A percentile compares a stretch with the other conserved stretches of the same genome.
Conservation (phyloP, 352 stramenopile species). For the Phytophthora niederhauseri region DNA sequence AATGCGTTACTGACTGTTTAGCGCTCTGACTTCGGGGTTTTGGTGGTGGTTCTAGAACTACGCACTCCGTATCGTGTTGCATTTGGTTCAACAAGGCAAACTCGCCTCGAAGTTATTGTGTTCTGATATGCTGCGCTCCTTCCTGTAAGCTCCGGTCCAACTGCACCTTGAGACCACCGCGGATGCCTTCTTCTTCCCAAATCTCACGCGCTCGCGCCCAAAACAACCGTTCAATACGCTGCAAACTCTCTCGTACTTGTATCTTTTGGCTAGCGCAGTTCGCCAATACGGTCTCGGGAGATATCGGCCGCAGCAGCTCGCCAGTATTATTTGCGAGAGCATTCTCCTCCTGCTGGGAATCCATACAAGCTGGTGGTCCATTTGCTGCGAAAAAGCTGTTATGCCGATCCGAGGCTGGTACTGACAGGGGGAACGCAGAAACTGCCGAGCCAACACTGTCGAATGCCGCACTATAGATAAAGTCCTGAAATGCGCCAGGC, state of each 20-base stretch:
- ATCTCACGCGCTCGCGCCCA: constrained; percentile 34
- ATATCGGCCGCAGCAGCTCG: constrained; percentile 4
- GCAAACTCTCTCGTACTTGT: constrained; percentile 38
- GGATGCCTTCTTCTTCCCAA: constrained; percentile 35
- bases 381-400: constrained; percentile 19
- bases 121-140: constrained; percentile 5
- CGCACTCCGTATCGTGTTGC: constrained; percentile 1
- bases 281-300: constrained; percentile 34
- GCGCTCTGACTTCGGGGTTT: not conserved
- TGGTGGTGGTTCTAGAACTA: not conserved
- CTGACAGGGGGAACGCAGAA: constrained; percentile 24
- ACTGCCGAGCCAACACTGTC: constrained; percentile 9
- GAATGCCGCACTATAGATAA: constrained; percentile 33
- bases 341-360: constrained; percentile 3
- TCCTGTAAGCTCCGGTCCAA: not conserved
- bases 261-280: constrained; percentile 43
- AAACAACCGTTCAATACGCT: constrained; percentile 39
- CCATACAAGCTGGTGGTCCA: not conserved
- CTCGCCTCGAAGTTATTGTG: constrained; percentile 20
- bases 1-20: constrained; percentile 7
- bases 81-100: constrained; percentile 18
- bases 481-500: constrained; percentile 26
- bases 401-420: constrained; percentile 15
- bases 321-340: constrained; percentile 7
- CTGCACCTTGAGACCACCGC: constrained; percentile 8